These are phyloP conservation scores for Marsdenia floribunda DNA, from an alignment of 257 asterid genomes.

Conservation along the genomic window DNA sequence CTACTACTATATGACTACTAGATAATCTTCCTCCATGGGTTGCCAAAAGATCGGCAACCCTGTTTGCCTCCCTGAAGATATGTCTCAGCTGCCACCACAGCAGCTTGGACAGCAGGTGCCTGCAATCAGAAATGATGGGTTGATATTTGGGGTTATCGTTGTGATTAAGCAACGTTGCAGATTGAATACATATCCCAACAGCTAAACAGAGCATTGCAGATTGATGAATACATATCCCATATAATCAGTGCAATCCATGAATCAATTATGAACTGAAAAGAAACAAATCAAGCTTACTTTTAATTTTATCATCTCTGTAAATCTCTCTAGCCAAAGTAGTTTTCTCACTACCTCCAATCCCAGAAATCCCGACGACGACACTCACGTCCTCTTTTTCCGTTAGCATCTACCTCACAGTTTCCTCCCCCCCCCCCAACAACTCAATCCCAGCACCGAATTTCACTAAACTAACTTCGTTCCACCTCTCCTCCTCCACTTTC, in stretches of 20 bases:
- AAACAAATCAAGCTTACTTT: constrained; percentile 31
- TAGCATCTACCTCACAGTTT: constrained; percentile 67
- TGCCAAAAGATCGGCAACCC: no score
- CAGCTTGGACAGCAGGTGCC: no score
- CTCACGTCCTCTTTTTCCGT: constrained; percentile 23
- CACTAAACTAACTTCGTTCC: constrained; percentile 57
- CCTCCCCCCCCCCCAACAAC: no score
- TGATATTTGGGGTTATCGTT: no score
- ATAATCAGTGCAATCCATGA: background rate
- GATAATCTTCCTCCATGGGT: no score
- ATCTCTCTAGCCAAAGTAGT: constrained; percentile 92
- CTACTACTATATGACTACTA: no score
- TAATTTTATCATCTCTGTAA: constrained; percentile 59
- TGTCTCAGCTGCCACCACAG: no score
- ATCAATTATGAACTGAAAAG: background rate
- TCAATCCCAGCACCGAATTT: constrained; percentile 66
- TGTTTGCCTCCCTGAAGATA: no score
- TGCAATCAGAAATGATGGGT: no score
- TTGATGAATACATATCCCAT: background rate
- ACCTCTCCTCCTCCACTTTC: constrained; percentile 65
- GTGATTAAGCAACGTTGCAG: no score
- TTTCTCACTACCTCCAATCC: constrained; percentile 89
- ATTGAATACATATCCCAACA: no score
- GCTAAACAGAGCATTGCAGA: background rate
- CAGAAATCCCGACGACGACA: constrained; percentile 67